phyloP scores from a whole-genome alignment of 1,139 yeast species.

The Debaryomyces sp. region DNA sequence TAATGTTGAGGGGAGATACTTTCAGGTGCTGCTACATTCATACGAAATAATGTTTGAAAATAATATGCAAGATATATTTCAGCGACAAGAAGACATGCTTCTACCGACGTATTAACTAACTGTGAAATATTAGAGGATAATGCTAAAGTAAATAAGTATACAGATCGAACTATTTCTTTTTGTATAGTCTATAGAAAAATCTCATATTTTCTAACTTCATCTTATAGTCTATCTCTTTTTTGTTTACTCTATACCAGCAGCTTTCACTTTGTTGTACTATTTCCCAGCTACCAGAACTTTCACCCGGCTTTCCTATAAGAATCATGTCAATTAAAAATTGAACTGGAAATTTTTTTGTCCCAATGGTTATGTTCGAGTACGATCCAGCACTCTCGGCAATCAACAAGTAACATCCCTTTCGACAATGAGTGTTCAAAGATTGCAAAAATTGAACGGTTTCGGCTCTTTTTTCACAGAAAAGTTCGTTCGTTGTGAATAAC shows the following conservation, averaged over 20 bases:
- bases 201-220: constrained; percentile 86
- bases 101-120: background rate
- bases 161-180: constrained; percentile 39
- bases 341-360: constrained; percentile 76
- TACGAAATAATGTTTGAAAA: background rate
- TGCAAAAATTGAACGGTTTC: constrained; percentile 65
- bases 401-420: constrained; percentile 58
- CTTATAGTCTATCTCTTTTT: constrained; percentile 58
- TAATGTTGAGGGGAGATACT: no score
- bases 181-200: constrained; percentile 75
- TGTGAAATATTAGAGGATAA: background rate
- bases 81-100: background rate
- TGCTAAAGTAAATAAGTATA: background rate
- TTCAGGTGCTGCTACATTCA: no score
- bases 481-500: constrained; percentile 84
- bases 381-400: constrained; percentile 91
- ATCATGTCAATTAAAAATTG: constrained; percentile 78
- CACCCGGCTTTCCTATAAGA: constrained; percentile 57
- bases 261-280: constrained; percentile 68
- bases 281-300: constrained; percentile 63
- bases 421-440: constrained; percentile 48
- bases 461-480: constrained; percentile 68
- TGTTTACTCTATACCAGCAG: constrained; percentile 74
- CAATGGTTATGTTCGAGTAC: constrained; percentile 77
- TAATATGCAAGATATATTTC: background rate